Evolutionary conservation across 805 yeast species (phyloP).

Genomic region (Brettanomyces custersianus): DNA sequence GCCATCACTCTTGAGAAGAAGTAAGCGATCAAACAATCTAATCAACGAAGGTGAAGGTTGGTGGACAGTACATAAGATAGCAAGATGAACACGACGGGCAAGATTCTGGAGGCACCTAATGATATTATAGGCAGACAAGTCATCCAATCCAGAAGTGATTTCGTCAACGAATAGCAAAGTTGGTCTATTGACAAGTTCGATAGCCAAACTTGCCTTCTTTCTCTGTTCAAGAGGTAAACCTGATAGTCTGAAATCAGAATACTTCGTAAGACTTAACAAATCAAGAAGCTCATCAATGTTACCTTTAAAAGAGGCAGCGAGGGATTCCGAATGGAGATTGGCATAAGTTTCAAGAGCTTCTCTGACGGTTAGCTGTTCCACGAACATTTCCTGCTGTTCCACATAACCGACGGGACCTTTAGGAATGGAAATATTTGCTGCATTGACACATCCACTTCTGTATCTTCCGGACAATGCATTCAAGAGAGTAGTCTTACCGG

Average conservation of each 20-base stretch:
- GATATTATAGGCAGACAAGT: slow-evolving; percentile 45
- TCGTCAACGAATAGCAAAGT: slow-evolving; percentile 39
- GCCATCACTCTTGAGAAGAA: slow-evolving; percentile 43
- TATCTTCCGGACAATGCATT: slow-evolving; percentile 37
- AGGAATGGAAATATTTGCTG: slow-evolving; percentile 19
- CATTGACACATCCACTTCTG: slow-evolving; percentile 38
- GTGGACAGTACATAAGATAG: slow-evolving; percentile 45
- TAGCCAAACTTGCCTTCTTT: slow-evolving; percentile 36
- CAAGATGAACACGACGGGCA: slow-evolving; percentile 39
- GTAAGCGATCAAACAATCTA: slow-evolving; percentile 37
- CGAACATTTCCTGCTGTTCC: slow-evolving; percentile 43
- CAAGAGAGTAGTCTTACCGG: slow-evolving; percentile 42
- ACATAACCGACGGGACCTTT: slow-evolving; percentile 43
- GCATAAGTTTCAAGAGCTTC: slow-evolving; percentile 30
- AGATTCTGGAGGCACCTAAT: slow-evolving; percentile 34
- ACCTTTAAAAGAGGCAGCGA: not conserved
- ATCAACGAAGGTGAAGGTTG: slow-evolving; percentile 45
- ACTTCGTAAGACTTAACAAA: slow-evolving; percentile 34
- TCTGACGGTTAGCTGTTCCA: slow-evolving; percentile 36
- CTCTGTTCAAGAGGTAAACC: slow-evolving; percentile 36
- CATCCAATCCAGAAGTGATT: slow-evolving; percentile 46
- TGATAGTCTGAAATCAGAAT: slow-evolving; percentile 37
- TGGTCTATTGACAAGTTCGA: slow-evolving; percentile 40
- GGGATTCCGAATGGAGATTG: not conserved
- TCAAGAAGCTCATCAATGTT: slow-evolving; percentile 30